phyloP scores from a whole-genome alignment of 306 rosid species.

The Rosa lucieae region DNA sequence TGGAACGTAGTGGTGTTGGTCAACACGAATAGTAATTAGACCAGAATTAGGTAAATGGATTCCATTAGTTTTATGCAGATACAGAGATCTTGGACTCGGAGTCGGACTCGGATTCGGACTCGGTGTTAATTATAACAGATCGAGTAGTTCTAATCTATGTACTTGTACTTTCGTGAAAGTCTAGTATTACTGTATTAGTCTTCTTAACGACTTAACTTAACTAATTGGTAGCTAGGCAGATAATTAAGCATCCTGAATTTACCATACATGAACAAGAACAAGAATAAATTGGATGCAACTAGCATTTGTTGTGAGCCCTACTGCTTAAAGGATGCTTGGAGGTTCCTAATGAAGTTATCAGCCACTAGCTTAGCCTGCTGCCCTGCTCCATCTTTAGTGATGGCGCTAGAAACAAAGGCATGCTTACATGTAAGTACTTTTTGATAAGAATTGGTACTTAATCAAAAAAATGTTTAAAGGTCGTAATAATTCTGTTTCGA shows the following conservation, averaged over 20 bases:
- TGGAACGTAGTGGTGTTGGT: background rate
- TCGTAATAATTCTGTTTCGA: background rate
- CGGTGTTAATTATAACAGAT: background rate
- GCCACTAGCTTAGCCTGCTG: too few species aligned
- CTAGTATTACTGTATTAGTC: conserved; percentile 15
- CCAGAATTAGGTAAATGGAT: background rate
- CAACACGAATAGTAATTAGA: background rate
- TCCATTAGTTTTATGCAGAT: background rate
- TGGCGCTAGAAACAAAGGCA: background rate
- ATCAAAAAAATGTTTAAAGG: too few species aligned
- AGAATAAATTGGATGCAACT: background rate
- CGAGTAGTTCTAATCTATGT: background rate
- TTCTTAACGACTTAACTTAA: background rate
- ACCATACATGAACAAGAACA: background rate
- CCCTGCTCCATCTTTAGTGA: background rate
- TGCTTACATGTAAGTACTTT: background rate
- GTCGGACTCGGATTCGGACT: background rate
- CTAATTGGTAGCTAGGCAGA: background rate
- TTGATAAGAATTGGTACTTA: background rate
- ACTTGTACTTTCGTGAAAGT: conserved; percentile 11
- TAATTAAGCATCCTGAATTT: background rate
- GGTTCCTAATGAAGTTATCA: background rate
- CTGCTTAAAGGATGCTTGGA: background rate
- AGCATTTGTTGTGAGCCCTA: background rate
- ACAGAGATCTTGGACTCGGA: background rate